A percentile compares a stretch with the other conserved stretches of the same genome.
Conservation (phyloP, 208 protist species). For the Leishmania arabica region DNA sequence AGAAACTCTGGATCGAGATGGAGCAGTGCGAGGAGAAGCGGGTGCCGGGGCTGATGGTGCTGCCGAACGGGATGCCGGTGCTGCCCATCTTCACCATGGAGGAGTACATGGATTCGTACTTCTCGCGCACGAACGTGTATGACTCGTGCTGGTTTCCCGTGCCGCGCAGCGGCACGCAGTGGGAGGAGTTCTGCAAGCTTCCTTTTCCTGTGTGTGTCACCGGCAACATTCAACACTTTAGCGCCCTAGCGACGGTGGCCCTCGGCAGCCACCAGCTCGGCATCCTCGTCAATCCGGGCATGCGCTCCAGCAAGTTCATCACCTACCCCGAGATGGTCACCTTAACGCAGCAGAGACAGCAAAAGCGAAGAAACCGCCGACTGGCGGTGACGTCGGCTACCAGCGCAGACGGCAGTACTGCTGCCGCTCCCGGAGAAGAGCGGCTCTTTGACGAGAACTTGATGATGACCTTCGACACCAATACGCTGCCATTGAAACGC, state of each 20-base stretch:
- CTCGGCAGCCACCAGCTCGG: conserved; percentile 31
- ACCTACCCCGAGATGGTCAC: conserved; percentile 90
- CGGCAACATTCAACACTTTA: conserved; percentile 69
- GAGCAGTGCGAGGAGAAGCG: conserved; percentile 84
- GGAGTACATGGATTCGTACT: conserved; percentile 87
- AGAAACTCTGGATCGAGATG: conserved; percentile 88
- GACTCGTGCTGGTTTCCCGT: conserved; percentile 89
- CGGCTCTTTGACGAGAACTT: conserved; percentile 60
- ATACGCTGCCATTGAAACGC: conserved; percentile 67
- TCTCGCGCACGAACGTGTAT: conserved; percentile 64
- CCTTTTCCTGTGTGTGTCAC: conserved; percentile 81
- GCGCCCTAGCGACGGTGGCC: conserved; percentile 75
- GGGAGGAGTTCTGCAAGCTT: conserved; percentile 80
- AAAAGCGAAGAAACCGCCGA: conserved; percentile 45
- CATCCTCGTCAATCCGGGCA: conserved; percentile 80
- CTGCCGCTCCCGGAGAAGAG: conserved; percentile 1
- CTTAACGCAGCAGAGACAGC: conserved; percentile 49
- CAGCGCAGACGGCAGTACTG: background rate
- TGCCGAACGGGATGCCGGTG: conserved; percentile 85
- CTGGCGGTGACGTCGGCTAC: conserved; percentile 6
- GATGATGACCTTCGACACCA: conserved; percentile 70
- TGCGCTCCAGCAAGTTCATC: conserved; percentile 87
- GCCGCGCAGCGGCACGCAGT: conserved; percentile 74
- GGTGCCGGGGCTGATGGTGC: conserved; percentile 59
- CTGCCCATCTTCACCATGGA: conserved; percentile 89